phyloP scores from a whole-genome alignment of 495 filamentous ascomycete genomes.

The Cercophora samala region DNA sequence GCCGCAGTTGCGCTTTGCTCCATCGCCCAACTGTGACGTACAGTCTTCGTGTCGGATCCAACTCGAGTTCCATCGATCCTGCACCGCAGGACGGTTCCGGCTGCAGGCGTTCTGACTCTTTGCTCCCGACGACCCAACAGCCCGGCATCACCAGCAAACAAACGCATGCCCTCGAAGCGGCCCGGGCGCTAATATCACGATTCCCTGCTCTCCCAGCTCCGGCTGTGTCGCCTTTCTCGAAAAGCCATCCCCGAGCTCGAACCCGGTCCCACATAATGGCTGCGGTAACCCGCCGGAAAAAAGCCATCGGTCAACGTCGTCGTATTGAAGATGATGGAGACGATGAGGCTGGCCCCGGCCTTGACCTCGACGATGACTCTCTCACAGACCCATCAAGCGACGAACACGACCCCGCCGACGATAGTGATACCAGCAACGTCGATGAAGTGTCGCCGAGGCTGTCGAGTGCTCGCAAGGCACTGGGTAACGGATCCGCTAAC shows the following conservation, averaged over 20 bases:
- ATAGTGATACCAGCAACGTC: slow-evolving; percentile 69
- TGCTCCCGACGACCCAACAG: slow-evolving; percentile 11
- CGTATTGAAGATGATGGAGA: slow-evolving; percentile 77
- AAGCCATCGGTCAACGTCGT: slow-evolving; percentile 71
- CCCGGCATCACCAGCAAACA: slow-evolving; percentile 15
- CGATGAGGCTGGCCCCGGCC: slow-evolving; percentile 62
- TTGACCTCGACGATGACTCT: slow-evolving; percentile 75
- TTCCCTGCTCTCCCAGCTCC: slow-evolving; percentile 26
- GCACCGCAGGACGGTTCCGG: slow-evolving; percentile 35
- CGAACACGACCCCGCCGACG: slow-evolving; percentile 71
- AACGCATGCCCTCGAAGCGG: slow-evolving; percentile 28
- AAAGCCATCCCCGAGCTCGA: slow-evolving; percentile 16
- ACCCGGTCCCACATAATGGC: slow-evolving; percentile 30
- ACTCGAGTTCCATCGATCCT: slow-evolving; percentile 15
- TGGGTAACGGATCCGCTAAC: slow-evolving; percentile 41
- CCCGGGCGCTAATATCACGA: slow-evolving; percentile 24
- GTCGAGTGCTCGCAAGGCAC: slow-evolving; percentile 36
- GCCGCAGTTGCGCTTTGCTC: slow-evolving; percentile 10
- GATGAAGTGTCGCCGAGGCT: slow-evolving; percentile 58
- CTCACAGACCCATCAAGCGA: slow-evolving; percentile 80
- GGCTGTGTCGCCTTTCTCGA: slow-evolving; percentile 10
- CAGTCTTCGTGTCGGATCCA: slow-evolving; percentile 4
- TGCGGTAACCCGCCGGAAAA: slow-evolving; percentile 55
- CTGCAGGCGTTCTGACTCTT: slow-evolving; percentile 11
- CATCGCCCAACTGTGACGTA: slow-evolving; percentile 1